Percentiles rank a stretch among this genome's conserved stretches.
These are phyloP conservation scores for Plantago elongata DNA, from an alignment of 257 asterid genomes.

Conservation along the genomic window DNA sequence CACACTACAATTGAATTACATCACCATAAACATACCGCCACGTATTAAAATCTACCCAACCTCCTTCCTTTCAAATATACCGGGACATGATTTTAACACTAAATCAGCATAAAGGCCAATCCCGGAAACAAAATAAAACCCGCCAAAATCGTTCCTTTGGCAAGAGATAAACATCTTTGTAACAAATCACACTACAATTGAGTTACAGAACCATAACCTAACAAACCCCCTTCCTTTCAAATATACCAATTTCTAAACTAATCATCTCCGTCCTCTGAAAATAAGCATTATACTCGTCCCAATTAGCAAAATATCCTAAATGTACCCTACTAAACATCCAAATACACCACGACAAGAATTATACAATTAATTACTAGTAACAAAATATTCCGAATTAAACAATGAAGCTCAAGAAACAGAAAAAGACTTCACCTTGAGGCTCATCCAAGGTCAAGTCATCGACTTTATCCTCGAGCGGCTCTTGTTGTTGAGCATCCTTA, in stretches of 20 bases:
- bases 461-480: slow-evolving; percentile 49
- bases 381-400: too few species aligned
- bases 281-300: neutral
- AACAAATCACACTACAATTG: neutral
- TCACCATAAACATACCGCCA: neutral
- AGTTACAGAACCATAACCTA: neutral
- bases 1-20: neutral
- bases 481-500: slow-evolving; percentile 29
- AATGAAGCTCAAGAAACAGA: neutral
- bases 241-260: neutral
- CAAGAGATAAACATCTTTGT: neutral
- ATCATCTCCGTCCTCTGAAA: neutral
- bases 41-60: neutral
- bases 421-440: slow-evolving; percentile 40
- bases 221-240: neutral
- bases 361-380: too few species aligned
- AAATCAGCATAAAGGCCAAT: slow-evolving; percentile 17
- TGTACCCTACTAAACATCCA: neutral
- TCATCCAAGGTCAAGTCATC: slow-evolving; percentile 46
- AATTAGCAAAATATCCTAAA: neutral
- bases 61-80: neutral
- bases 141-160: neutral
- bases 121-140: slow-evolving; percentile 1
- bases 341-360: neutral
- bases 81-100: neutral